A percentile compares a stretch with the other conserved stretches of the same genome.
phyloP scores from a whole-genome alignment of 495 filamentous ascomycete species.

The Neurospora sp. region DNA sequence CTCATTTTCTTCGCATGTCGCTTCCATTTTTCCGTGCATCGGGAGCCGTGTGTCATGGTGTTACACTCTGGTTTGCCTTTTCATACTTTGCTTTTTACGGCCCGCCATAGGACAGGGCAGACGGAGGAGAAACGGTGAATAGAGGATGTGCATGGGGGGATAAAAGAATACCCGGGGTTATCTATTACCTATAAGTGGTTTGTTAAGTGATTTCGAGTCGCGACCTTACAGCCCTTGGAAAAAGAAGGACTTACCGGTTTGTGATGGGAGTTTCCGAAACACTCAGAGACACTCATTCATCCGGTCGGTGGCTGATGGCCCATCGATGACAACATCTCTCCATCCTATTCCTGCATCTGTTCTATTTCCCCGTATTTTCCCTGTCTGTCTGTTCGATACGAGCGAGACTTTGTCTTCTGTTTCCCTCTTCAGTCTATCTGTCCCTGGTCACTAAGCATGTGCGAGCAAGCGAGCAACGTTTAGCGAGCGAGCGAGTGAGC shows the following conservation, averaged over 20 bases:
- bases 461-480: not conserved
- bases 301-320: not conserved
- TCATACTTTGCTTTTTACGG: not conserved
- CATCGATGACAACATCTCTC: not conserved
- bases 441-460: not conserved
- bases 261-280: not conserved
- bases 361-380: not conserved
- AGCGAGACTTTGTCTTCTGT: not conserved
- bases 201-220: not conserved
- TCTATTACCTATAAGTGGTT: not conserved
- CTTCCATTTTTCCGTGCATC: not conserved
- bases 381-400: not conserved
- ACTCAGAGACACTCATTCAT: not conserved
- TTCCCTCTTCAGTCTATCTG: not conserved
- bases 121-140: not conserved
- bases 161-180: not conserved
- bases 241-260: not conserved
- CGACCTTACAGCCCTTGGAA: not conserved
- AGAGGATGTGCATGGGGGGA: not conserved
- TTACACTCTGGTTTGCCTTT: not conserved
- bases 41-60: not conserved
- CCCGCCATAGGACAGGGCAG: not conserved
- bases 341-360: not conserved
- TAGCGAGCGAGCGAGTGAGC: not conserved
- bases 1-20: not conserved